Percentiles rank a stretch among this genome's conserved stretches.
phyloP scores from a whole-genome alignment of 2,329 filamentous ascomycete genomes.

The Fusarium sp. region DNA sequence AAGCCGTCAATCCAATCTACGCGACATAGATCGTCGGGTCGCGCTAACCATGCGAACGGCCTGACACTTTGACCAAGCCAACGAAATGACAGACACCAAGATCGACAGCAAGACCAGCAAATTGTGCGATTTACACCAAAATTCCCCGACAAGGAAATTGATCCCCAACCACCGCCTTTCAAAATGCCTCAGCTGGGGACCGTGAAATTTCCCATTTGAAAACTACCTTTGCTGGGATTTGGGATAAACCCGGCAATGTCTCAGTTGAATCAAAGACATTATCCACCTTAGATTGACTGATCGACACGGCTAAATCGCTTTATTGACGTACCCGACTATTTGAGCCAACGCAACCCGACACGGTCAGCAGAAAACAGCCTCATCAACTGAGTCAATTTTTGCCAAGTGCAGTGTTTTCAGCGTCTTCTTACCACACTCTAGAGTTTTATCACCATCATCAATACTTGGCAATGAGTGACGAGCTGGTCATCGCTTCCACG shows the following conservation, averaged over 20 bases:
- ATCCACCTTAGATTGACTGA: conserved; percentile 22
- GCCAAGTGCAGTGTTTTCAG: conserved; percentile 12
- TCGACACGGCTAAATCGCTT: conserved; percentile 30
- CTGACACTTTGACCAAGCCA: conserved; percentile 29
- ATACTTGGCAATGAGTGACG: conserved; percentile 29
- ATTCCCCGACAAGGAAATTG: conserved; percentile 20
- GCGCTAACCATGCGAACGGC: conserved; percentile 27
- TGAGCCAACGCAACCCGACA: conserved; percentile 26
- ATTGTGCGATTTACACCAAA: conserved; percentile 17
- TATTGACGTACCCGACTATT: conserved; percentile 40
- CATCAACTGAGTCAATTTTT: conserved; percentile 12
- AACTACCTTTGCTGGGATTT: neutral
- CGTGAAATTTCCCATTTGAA: conserved; percentile 1
- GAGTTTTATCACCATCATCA: neutral
- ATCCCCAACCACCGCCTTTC: conserved; percentile 39
- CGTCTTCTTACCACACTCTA: neutral
- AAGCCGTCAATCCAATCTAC: too few relatives aligned
- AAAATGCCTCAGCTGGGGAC: conserved; percentile 36
- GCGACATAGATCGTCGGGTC: conserved; percentile 15
- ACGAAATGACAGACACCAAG: conserved; percentile 34
- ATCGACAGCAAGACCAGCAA: conserved; percentile 24
- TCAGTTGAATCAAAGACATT: conserved; percentile 43
- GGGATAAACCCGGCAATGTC: conserved; percentile 27
- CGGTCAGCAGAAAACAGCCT: neutral
- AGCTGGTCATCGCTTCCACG: conserved; percentile 47